Evolutionary conservation across 371 early-diverging fungal species (phyloP).

Genomic region (Rhizopus microsporus): DNA sequence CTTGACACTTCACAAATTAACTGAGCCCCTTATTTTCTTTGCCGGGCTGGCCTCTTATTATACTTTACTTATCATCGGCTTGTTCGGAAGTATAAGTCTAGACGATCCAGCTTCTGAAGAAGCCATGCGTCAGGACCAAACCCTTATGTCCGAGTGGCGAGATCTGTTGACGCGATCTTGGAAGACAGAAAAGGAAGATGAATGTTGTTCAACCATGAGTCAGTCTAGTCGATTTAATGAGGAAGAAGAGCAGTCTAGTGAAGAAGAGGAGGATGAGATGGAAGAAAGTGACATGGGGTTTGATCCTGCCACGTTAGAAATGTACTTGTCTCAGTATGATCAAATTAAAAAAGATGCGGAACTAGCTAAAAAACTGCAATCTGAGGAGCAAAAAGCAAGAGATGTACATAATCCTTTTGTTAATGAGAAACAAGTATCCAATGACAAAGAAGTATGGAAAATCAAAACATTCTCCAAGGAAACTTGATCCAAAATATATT

Average conservation of each 20-base stretch:
- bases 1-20: slow-evolving; percentile 9
- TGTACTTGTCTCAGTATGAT: slow-evolving; percentile 19
- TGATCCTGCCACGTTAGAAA: slow-evolving; percentile 21
- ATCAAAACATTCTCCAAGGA: slow-evolving; percentile 10
- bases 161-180: slow-evolving; percentile 37
- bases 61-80: not conserved
- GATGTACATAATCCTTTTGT: slow-evolving; percentile 29
- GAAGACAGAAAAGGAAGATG: slow-evolving; percentile 15
- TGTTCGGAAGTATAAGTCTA: no score
- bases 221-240: slow-evolving; percentile 25
- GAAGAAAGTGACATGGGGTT: slow-evolving; percentile 16
- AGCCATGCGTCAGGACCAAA: slow-evolving; percentile 34
- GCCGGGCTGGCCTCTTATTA: slow-evolving; percentile 19
- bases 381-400: slow-evolving; percentile 22
- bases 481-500: not conserved
- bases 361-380: slow-evolving; percentile 22
- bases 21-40: slow-evolving; percentile 23
- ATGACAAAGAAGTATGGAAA: slow-evolving; percentile 23
- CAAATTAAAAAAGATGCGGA: slow-evolving; percentile 31
- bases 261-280: slow-evolving; percentile 8
- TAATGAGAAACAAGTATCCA: slow-evolving; percentile 9
- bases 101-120: slow-evolving; percentile 23
- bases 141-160: slow-evolving; percentile 40
- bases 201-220: slow-evolving; percentile 17
- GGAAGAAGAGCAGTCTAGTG: slow-evolving; percentile 14